Conservation (phyloP, 192 early-diverging fungal genomes). For the Coemansia sp. region DNA sequence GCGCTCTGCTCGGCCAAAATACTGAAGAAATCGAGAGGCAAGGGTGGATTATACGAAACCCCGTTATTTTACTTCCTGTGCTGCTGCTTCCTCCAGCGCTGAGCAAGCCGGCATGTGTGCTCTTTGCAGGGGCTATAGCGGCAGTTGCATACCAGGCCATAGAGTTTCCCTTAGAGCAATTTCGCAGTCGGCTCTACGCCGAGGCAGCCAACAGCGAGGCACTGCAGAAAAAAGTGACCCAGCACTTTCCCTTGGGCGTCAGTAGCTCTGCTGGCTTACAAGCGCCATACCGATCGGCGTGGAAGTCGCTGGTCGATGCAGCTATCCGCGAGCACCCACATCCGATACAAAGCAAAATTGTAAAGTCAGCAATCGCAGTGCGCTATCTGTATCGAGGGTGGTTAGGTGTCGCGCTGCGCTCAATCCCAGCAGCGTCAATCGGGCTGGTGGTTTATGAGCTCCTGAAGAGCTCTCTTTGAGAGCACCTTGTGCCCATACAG, state of each 20-base stretch:
- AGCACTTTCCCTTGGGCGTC: constrained; percentile 23
- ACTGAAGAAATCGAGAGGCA: constrained; percentile 33
- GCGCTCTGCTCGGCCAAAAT: constrained; percentile 25
- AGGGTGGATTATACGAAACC: constrained; percentile 37
- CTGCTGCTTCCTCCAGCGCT: constrained; percentile 53
- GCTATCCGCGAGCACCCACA: constrained; percentile 36
- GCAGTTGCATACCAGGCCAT: constrained; percentile 73
- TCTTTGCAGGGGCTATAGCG: constrained; percentile 62
- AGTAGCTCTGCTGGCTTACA: not conserved
- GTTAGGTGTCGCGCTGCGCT: constrained; percentile 49
- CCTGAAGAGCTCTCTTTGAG: constrained; percentile 24
- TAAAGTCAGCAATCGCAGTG: constrained; percentile 14
- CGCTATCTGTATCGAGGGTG: constrained; percentile 49
- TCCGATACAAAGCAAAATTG: constrained; percentile 17
- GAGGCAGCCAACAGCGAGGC: constrained; percentile 59
- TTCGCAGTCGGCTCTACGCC: constrained; percentile 68
- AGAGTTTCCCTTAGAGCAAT: constrained; percentile 71
- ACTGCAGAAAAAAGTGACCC: constrained; percentile 31
- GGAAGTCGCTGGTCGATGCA: constrained; percentile 38
- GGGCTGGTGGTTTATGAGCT: constrained; percentile 49
- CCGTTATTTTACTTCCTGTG: constrained; percentile 23
- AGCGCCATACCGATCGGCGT: constrained; percentile 34
- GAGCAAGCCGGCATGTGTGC: constrained; percentile 59
- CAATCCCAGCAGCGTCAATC: constrained; percentile 44
- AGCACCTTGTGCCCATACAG: not conserved